Base-by-base conservation (phyloP, 1,284 basidiomycete species). In the Heterobasidion parviporum region DNA sequence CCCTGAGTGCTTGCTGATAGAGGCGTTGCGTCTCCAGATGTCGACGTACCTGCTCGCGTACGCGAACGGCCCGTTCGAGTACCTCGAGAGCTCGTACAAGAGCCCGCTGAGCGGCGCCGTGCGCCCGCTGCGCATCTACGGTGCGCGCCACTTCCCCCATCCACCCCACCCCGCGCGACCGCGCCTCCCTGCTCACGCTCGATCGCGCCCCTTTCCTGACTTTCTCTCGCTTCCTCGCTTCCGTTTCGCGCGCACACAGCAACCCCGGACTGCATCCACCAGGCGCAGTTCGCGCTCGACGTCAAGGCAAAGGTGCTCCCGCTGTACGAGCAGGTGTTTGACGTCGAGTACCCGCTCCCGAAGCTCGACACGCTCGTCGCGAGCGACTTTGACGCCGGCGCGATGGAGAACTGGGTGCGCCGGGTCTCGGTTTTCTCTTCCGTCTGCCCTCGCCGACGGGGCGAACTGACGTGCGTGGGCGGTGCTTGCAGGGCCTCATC, bases 11-110 rank as follows among this genome's bases (percentile, higher is more conserved):
- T 45, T 4, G 32, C 8, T 15, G 3, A 26, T 26, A 33, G 20
- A 50, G 3, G 8, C 45, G 18, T 10, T 16, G 4, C 16, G 50
- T 1, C 4, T 41, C 38, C 47, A 79, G 64, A 92, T 98, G 82
- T 94, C 91, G 1, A 89, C 90, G 15, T 98, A 98, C 74, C 82
- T 98, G 49, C 89, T 96, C 47, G 93, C 94, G 0, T 95, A 82
- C 67, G 94, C 94, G 26, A 94, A 94, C 63, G 95, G 95, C 36
- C 75, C 81, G 45, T 97, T 95, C 64, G 76, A 79, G 47, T 73
- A 84, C 68, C 72, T 94, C 57, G 85, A 92, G 64, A 82, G 81
- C 63, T 86, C 84, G 34, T 94, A 93, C 69, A 81, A 74, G 59
- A 89, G 91, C 68, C 91, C 92, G 35, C 69, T 96, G 50, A 92